phyloP scores from a whole-genome alignment of 176 grass and related monocot genomes.

The Thalia dealbata region DNA sequence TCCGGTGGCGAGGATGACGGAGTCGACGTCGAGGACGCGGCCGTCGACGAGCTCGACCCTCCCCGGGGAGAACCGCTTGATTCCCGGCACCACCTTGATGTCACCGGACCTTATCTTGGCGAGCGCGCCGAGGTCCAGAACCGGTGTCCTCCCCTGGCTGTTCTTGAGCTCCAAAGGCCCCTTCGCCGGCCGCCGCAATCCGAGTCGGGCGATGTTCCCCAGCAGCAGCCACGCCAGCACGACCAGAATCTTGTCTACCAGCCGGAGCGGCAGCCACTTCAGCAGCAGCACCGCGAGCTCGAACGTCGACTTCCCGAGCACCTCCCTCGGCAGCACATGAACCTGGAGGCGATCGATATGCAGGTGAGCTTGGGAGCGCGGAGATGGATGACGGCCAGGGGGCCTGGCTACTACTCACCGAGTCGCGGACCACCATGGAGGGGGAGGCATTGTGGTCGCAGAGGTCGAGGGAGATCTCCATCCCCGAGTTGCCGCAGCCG shows the following conservation, averaged over 20 bases:
- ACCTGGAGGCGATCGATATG: conserved; percentile 27
- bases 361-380: too few relatives aligned
- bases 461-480: conserved; percentile 85
- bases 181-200: conserved; percentile 33
- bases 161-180: conserved; percentile 70
- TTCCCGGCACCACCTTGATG: conserved; percentile 54
- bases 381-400: too few relatives aligned
- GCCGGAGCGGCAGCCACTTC: conserved; percentile 46
- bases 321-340: conserved; percentile 70
- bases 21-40: conserved; percentile 34
- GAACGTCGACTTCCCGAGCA: conserved; percentile 65
- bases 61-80: conserved; percentile 31
- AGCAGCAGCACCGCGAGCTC: conserved; percentile 47
- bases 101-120: conserved; percentile 55
- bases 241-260: conserved; percentile 59
- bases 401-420: conserved; percentile 30
- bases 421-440: conserved; percentile 69
- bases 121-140: conserved; percentile 63
- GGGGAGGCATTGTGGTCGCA: conserved; percentile 65
- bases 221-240: conserved; percentile 46
- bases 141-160: conserved; percentile 50
- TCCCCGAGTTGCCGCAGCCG: conserved; percentile 79
- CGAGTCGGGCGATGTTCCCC: conserved; percentile 41
- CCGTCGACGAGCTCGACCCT: conserved; percentile 59
- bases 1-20: conserved; percentile 61